Conservation (phyloP, 1,139 yeast genomes). For the Barnettozyma hawaiiensis region DNA sequence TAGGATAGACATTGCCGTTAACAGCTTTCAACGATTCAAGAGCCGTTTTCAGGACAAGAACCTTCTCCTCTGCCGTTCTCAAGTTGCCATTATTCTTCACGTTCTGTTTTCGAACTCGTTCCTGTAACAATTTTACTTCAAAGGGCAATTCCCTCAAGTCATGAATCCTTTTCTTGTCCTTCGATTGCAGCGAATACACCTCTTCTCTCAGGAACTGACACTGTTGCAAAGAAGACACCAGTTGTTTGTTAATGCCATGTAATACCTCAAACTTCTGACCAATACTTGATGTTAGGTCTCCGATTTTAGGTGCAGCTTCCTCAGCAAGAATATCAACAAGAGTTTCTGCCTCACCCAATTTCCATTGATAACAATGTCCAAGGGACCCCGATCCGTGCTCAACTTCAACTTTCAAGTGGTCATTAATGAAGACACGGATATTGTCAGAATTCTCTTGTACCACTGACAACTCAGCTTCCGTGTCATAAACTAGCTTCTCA, state of each 20-base stretch:
- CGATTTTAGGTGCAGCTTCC: constrained; percentile 1
- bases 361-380: constrained; percentile 34
- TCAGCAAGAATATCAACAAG: constrained; percentile 23
- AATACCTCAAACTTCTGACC: neutral
- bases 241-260: neutral
- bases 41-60: constrained; percentile 18
- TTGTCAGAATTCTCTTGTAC: constrained; percentile 30
- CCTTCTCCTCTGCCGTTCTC: constrained; percentile 19
- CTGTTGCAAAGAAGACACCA: constrained; percentile 6
- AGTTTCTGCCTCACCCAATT: constrained; percentile 32
- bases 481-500: constrained; percentile 34
- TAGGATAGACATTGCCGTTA: constrained; percentile 11
- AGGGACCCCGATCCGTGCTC: constrained; percentile 28
- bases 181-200: constrained; percentile 8
- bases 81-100: constrained; percentile 7
- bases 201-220: constrained; percentile 11
- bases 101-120: constrained; percentile 14
- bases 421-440: constrained; percentile 30
- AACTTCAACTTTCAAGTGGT: constrained; percentile 29
- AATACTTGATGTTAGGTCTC: neutral
- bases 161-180: constrained; percentile 9
- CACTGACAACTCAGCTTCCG: constrained; percentile 36
- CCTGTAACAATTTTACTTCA: constrained; percentile 16
- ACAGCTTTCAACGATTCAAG: constrained; percentile 10
- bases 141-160: constrained; percentile 19